A percentile compares a stretch with the other conserved stretches of the same genome.
Conservation (phyloP, 2,329 filamentous ascomycete genomes). For the Colletotrichum godetiae region DNA sequence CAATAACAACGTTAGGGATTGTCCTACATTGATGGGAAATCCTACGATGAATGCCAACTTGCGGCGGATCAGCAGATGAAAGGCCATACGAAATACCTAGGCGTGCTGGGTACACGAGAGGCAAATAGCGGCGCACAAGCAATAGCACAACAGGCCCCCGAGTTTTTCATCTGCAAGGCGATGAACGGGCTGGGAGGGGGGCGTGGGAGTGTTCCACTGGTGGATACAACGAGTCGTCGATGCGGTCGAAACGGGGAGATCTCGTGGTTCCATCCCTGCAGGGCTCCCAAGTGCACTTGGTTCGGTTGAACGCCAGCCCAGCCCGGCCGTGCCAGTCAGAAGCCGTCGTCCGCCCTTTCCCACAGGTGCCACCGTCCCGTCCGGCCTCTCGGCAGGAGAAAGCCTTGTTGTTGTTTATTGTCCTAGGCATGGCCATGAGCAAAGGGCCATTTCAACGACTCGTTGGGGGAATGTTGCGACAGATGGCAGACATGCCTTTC, state of each 20-base stretch:
- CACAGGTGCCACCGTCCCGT: slow-evolving; percentile 18
- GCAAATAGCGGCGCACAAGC: slow-evolving; percentile 16
- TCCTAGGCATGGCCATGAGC: background rate
- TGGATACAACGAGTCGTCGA: slow-evolving; percentile 31
- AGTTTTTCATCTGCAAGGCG: slow-evolving; percentile 31
- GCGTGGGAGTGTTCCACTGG: slow-evolving; percentile 34
- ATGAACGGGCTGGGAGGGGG: slow-evolving; percentile 25
- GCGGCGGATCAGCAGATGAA: background rate
- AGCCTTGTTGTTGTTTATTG: slow-evolving; percentile 18
- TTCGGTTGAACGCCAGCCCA: slow-evolving; percentile 36
- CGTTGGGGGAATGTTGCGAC: slow-evolving; percentile 14
- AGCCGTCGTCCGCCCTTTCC: slow-evolving; percentile 23
- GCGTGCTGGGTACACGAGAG: too few relatives aligned
- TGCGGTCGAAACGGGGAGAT: slow-evolving; percentile 39
- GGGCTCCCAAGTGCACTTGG: slow-evolving; percentile 32
- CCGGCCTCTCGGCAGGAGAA: slow-evolving; percentile 18
- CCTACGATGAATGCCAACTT: background rate
- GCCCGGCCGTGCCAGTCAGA: slow-evolving; percentile 27
- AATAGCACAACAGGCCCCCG: slow-evolving; percentile 22
- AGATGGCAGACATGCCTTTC: background rate
- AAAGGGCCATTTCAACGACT: background rate
- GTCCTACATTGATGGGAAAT: background rate
- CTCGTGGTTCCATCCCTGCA: slow-evolving; percentile 38
- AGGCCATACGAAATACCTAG: background rate
- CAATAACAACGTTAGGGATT: background rate